These are phyloP conservation scores for Xylaria scruposa DNA, from an alignment of 495 filamentous ascomycete species.

Conservation along the genomic window DNA sequence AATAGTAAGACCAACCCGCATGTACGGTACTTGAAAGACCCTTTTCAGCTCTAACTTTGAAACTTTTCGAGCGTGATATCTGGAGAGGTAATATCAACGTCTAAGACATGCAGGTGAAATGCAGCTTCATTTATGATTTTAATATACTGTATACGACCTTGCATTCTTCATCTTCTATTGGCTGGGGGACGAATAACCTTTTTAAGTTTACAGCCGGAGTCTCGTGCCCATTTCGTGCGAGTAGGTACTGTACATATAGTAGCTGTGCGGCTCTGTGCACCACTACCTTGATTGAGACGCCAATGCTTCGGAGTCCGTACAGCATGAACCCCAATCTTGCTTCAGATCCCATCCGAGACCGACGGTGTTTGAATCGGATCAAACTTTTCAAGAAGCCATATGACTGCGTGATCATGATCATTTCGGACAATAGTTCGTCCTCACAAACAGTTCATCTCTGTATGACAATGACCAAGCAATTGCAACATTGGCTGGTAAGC, in stretches of 20 bases:
- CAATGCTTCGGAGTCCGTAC: constrained; percentile 20
- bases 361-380: not conserved
- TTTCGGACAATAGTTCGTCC: not conserved
- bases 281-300: not conserved
- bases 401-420: not conserved
- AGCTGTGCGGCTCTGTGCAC: constrained; percentile 18
- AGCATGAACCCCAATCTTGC: constrained; percentile 13
- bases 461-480: not conserved
- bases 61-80: not conserved
- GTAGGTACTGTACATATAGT: not conserved
- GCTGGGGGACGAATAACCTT: not conserved
- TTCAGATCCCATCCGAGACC: constrained; percentile 15
- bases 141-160: not conserved
- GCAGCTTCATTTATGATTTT: not conserved
- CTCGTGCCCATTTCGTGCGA: not conserved
- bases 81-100: not conserved
- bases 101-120: not conserved
- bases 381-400: not conserved
- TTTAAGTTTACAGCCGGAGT: not conserved
- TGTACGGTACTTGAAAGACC: not conserved
- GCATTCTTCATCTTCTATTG: not conserved
- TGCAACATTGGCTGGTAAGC: not conserved
- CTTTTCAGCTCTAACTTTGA: not conserved
- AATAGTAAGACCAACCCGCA: constrained; percentile 8
- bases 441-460: not conserved